phyloP scores from a whole-genome alignment of 2,329 filamentous ascomycete genomes.

The Penicillium sp. region DNA sequence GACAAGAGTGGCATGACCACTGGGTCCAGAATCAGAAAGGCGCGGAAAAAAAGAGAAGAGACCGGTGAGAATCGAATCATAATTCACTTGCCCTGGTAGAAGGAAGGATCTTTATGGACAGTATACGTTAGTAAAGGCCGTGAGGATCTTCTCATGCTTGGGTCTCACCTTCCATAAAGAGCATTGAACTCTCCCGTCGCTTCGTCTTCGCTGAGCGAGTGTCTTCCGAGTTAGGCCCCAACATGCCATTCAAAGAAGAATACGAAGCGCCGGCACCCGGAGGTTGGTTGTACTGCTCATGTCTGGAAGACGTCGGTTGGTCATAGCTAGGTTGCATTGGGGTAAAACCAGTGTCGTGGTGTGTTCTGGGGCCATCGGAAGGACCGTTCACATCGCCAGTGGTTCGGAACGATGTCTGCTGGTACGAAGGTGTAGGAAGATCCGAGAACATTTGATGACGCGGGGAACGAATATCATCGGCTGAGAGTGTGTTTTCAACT shows the following conservation, averaged over 20 bases:
- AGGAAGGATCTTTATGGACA: conserved; percentile 2
- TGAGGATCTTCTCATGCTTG: neutral
- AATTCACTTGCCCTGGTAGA: conserved; percentile 12
- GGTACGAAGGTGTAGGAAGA: conserved; percentile 56
- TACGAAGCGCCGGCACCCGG: conserved; percentile 14
- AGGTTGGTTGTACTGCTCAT: conserved; percentile 23
- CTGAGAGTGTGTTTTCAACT: conserved; percentile 34
- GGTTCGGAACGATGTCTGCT: conserved; percentile 46
- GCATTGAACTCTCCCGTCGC: conserved; percentile 42
- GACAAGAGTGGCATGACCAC: conserved; percentile 13
- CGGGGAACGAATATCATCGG: conserved; percentile 56
- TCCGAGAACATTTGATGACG: conserved; percentile 59
- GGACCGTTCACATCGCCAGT: conserved; percentile 22
- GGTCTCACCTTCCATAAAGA: conserved; percentile 34
- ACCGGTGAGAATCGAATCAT: neutral
- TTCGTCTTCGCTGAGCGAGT: conserved; percentile 36
- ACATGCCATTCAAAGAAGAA: conserved; percentile 34
- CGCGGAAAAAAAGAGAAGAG: neutral
- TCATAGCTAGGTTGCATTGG: conserved; percentile 46
- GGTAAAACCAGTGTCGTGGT: conserved; percentile 45
- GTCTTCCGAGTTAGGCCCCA: conserved; percentile 32
- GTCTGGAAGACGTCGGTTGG: conserved; percentile 23
- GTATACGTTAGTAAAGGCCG: neutral
- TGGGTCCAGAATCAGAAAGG: conserved; percentile 3
- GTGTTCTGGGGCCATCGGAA: conserved; percentile 20